Evolutionary conservation across 2,329 filamentous ascomycete species (phyloP).

Genomic region (Alternaria metachromatica): DNA sequence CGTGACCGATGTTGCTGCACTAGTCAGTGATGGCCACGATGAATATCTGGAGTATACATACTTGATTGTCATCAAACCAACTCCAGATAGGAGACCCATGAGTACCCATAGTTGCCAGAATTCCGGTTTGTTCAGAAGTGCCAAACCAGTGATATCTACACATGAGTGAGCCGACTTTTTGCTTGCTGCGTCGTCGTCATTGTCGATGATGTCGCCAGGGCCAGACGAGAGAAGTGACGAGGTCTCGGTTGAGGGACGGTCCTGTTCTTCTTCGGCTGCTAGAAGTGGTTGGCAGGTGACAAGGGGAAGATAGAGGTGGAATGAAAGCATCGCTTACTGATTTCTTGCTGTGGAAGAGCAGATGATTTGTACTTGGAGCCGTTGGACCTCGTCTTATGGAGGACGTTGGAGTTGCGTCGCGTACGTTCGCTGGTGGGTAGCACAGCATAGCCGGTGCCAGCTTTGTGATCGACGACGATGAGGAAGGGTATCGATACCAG

Average conservation of each 20-base stretch:
- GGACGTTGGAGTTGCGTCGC: slow-evolving; percentile 51
- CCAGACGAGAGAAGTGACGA: slow-evolving; percentile 77
- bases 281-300: slow-evolving; percentile 43
- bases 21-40: slow-evolving; percentile 35
- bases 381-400: slow-evolving; percentile 57
- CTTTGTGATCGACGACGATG: slow-evolving; percentile 71
- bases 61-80: slow-evolving; percentile 99
- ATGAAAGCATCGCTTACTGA: slow-evolving; percentile 63
- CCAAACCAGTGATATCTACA: slow-evolving; percentile 88
- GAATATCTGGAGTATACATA: slow-evolving; percentile 56
- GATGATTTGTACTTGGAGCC: slow-evolving; percentile 53
- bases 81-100: slow-evolving; percentile 88
- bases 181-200: slow-evolving; percentile 57
- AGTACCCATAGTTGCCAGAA: slow-evolving; percentile 93
- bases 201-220: slow-evolving; percentile 59
- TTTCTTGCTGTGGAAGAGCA: slow-evolving; percentile 57
- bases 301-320: slow-evolving; percentile 20
- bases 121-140: slow-evolving; percentile 72
- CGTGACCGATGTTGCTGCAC: slow-evolving; percentile 88
- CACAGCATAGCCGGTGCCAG: slow-evolving; percentile 62
- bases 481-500: slow-evolving; percentile 85
- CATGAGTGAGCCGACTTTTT: slow-evolving; percentile 76
- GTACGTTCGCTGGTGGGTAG: slow-evolving; percentile 60
- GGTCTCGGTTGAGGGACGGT: slow-evolving; percentile 70
- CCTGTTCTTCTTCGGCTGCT: slow-evolving; percentile 45